These are phyloP conservation scores for Pyrenochaeta sp. DNA, from an alignment of 2,329 filamentous ascomycete genomes.

Conservation along the genomic window DNA sequence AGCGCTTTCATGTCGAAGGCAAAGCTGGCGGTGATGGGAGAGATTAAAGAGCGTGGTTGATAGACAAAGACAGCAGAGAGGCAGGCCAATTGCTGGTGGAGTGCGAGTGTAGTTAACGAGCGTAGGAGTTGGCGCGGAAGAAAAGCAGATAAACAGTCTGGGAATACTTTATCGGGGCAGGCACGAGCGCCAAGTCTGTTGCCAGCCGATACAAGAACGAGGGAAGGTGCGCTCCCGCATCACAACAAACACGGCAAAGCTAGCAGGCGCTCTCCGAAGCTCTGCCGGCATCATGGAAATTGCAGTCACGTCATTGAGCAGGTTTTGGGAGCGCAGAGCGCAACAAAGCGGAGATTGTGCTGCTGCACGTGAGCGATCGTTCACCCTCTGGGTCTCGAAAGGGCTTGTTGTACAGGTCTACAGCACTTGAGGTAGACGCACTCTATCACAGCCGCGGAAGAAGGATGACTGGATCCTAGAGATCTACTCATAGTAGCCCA, in stretches of 20 bases:
- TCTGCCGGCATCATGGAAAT: neutral
- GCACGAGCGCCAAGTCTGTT: slow-evolving; percentile 27
- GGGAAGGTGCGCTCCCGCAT: slow-evolving; percentile 23
- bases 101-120: slow-evolving; percentile 30
- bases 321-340: neutral
- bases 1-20: slow-evolving; percentile 37
- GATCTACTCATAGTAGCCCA: neutral
- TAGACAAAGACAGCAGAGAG: slow-evolving; percentile 27
- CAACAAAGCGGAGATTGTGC: neutral
- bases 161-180: slow-evolving; percentile 18
- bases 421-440: neutral
- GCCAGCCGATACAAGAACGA: slow-evolving; percentile 12
- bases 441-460: neutral
- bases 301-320: slow-evolving; percentile 9
- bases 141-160: slow-evolving; percentile 12
- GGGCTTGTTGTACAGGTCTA: neutral
- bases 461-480: neutral
- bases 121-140: slow-evolving; percentile 31
- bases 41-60: slow-evolving; percentile 29
- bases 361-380: slow-evolving; percentile 22
- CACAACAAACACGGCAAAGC: slow-evolving; percentile 25
- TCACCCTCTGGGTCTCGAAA: slow-evolving; percentile 13
- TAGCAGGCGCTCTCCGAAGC: neutral
- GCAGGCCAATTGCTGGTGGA: slow-evolving; percentile 19
- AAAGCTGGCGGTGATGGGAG: slow-evolving; percentile 21